These are phyloP conservation scores for Botrytis sinoallii DNA, from an alignment of 2,329 filamentous ascomycete genomes.

Conservation along the genomic window DNA sequence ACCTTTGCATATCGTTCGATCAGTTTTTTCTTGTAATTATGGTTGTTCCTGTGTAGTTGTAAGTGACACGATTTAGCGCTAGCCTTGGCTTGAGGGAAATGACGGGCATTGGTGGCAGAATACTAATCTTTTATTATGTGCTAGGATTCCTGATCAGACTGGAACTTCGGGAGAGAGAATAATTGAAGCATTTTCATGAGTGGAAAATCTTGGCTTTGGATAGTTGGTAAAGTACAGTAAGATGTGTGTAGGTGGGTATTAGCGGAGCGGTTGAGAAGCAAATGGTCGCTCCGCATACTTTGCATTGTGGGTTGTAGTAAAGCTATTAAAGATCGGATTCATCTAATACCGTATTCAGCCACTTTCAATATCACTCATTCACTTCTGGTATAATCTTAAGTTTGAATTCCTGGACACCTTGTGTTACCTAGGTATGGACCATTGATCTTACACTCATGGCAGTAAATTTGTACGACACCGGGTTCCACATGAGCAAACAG, in stretches of 20 bases:
- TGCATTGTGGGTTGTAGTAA: not conserved
- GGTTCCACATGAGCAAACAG: fast-evolving
- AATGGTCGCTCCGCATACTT: not conserved
- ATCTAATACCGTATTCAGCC: not conserved
- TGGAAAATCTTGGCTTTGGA: too few species aligned
- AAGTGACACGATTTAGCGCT: fast-evolving
- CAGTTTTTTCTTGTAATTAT: not conserved
- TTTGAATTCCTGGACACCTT: not conserved
- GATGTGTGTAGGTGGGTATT: not conserved
- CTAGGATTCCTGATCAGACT: not conserved
- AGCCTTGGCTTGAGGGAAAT: not conserved
- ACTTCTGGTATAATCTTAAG: not conserved
- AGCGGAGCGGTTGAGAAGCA: not conserved
- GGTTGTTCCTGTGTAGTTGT: not conserved
- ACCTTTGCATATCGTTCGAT: not conserved
- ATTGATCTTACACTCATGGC: not conserved
- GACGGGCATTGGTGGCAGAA: not conserved
- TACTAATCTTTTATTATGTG: not conserved
- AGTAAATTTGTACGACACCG: not conserved
- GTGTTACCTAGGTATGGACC: not conserved
- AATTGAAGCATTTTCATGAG: too few species aligned
- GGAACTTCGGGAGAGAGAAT: not conserved
- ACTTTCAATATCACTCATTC: not conserved
- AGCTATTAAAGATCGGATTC: not conserved
- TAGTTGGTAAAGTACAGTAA: too few species aligned